Evolutionary conservation across 129 eudicot genomes (phyloP).

Genomic region (Escallonia herrerae): DNA sequence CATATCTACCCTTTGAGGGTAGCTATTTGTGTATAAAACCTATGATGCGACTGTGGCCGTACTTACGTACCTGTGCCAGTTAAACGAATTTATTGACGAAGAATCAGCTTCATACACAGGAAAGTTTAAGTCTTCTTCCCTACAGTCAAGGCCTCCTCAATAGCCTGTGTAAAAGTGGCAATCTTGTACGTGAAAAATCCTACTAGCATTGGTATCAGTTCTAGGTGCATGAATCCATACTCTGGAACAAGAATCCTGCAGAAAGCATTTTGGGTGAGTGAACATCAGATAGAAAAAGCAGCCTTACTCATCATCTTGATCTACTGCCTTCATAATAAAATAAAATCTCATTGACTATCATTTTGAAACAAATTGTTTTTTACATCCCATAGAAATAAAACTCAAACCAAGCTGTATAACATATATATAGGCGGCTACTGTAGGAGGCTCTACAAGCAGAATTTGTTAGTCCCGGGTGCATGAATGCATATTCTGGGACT

Average conservation of each 20-base stretch:
- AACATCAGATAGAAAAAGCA: no score
- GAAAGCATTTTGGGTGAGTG: no score
- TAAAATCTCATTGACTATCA: not conserved
- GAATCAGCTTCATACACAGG: not conserved
- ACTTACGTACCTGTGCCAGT: not conserved
- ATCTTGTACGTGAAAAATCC: slow-evolving; percentile 97
- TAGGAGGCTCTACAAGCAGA: no score
- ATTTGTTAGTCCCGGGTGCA: no score
- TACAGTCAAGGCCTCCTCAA: slow-evolving; percentile 58
- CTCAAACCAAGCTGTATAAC: no score
- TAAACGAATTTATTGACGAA: not conserved
- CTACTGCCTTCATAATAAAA: not conserved
- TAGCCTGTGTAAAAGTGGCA: slow-evolving; percentile 82
- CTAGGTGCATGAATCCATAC: slow-evolving; percentile 83
- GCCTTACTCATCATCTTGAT: no score
- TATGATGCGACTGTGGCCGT: not conserved
- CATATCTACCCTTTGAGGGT: no score
- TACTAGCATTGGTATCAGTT: slow-evolving; percentile 87
- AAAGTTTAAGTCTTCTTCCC: slow-evolving; percentile 28
- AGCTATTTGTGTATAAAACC: no score
- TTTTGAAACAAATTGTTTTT: no score
- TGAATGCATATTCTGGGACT: no score
- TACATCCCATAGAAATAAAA: no score
- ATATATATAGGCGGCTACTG: no score
- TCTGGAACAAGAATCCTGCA: slow-evolving; percentile 75